Evolutionary conservation across 163 green algal genomes (phyloP).

Genomic region (Picocystis sp.): DNA sequence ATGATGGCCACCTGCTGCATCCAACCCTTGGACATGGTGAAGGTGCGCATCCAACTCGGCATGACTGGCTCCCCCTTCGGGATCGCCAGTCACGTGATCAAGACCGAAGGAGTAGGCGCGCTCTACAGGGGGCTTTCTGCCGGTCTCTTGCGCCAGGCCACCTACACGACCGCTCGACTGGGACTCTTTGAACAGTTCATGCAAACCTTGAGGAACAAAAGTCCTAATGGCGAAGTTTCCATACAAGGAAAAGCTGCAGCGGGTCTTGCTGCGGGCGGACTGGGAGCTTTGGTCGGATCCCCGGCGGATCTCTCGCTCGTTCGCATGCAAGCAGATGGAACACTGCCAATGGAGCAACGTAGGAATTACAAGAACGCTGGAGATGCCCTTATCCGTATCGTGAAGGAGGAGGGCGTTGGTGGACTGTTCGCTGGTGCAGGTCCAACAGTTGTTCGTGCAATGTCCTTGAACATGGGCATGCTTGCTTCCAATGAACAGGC

Average conservation of each 20-base stretch:
- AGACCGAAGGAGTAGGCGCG: constrained; percentile 64
- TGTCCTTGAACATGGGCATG: constrained; percentile 99
- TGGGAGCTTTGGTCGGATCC: constrained; percentile 86
- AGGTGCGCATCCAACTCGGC: constrained; percentile 41
- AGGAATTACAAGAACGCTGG: constrained; percentile 87
- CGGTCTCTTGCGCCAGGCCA: constrained; percentile 80
- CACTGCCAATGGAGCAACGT: constrained; percentile 69
- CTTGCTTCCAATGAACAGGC: constrained; percentile 94
- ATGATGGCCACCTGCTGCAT: constrained; percentile 95
- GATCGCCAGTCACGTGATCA: constrained; percentile 64
- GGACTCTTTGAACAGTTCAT: constrained; percentile 85
- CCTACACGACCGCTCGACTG: constrained; percentile 80
- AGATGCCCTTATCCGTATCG: constrained; percentile 55
- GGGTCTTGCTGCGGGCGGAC: constrained; percentile 74
- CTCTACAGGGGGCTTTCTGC: constrained; percentile 85
- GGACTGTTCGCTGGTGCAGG: constrained; percentile 88
- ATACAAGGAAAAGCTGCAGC: constrained; percentile 84
- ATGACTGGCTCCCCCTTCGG: constrained; percentile 30
- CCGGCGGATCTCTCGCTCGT: constrained; percentile 94
- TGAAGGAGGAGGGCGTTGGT: constrained; percentile 72
- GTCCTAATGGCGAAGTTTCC: constrained; percentile 40
- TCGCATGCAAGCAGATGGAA: constrained; percentile 83
- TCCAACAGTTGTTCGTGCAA: constrained; percentile 89
- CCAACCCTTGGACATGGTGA: constrained; percentile 99
- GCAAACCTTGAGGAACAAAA: constrained; percentile 41